Conservation (phyloP, 2,329 filamentous ascomycete genomes). For the Fusarium pilosicola region DNA sequence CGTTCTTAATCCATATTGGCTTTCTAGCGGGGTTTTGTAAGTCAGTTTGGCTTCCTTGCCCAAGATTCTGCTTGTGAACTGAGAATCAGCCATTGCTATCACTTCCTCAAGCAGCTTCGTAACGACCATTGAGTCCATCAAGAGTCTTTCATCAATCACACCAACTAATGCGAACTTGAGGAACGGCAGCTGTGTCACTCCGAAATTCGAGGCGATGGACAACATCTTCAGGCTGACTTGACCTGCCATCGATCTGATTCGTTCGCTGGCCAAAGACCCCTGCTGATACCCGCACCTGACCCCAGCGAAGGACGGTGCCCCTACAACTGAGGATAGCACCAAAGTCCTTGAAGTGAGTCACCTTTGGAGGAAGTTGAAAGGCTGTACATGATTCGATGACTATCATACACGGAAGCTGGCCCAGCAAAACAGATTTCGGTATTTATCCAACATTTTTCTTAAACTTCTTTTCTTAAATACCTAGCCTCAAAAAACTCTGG, state of each 20-base stretch:
- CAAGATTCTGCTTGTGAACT: background rate
- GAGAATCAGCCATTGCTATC: background rate
- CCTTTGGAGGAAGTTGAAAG: background rate
- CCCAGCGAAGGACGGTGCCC: background rate
- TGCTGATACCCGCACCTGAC: background rate
- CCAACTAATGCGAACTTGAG: background rate
- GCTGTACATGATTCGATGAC: background rate
- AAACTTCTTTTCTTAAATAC: too few relatives aligned
- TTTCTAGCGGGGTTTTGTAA: too few relatives aligned
- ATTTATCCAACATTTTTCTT: too few relatives aligned
- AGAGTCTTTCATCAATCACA: rapidly evolving
- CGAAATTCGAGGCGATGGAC: too few relatives aligned
- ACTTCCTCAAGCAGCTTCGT: background rate
- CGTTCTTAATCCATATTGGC: too few relatives aligned
- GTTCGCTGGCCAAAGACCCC: background rate
- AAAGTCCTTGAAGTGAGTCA: background rate
- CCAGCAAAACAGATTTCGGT: background rate
- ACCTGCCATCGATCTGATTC: background rate
- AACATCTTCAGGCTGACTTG: background rate
- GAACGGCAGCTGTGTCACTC: too few relatives aligned
- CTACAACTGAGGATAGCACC: background rate
- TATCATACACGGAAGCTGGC: too few relatives aligned
- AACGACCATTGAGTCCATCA: background rate
- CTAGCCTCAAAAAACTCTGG: background rate
- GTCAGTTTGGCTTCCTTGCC: background rate